Evolutionary conservation across 768 basidiomycete species (phyloP).

Genomic region (Russula virescens): DNA sequence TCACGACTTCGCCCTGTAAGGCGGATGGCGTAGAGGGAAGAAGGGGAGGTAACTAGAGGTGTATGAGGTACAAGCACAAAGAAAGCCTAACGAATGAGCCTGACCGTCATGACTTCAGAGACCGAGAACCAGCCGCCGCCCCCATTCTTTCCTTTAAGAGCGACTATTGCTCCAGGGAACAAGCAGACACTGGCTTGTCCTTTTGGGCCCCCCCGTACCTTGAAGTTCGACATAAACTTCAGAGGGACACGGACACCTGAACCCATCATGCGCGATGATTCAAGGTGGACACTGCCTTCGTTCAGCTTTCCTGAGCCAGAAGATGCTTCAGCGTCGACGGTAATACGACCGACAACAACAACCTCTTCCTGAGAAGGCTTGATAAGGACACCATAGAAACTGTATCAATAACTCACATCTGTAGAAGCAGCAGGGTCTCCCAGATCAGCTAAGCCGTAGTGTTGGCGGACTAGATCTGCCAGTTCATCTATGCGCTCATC

Average conservation of each 20-base stretch:
- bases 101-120: conserved; percentile 73
- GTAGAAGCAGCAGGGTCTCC: conserved; percentile 65
- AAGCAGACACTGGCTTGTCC: conserved; percentile 65
- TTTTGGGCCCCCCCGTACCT: conserved; percentile 55
- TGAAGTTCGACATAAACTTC: conserved; percentile 59
- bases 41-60: conserved; percentile 55
- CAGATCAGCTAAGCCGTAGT: conserved; percentile 68
- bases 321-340: conserved; percentile 53
- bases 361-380: conserved; percentile 31
- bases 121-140: conserved; percentile 85
- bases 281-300: conserved; percentile 69
- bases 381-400: not conserved
- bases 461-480: conserved; percentile 61
- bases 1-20: conserved; percentile 31
- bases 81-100: conserved; percentile 27
- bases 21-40: conserved; percentile 37
- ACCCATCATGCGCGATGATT: conserved; percentile 75
- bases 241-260: conserved; percentile 66
- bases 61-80: not conserved
- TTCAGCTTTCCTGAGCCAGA: conserved; percentile 58
- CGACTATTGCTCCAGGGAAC: conserved; percentile 87
- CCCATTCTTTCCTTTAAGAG: conserved; percentile 83
- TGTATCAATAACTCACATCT: conserved; percentile 36
- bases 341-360: conserved; percentile 30
- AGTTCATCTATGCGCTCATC: conserved; percentile 87